Percentiles rank a stretch among this genome's conserved stretches.
These are phyloP conservation scores for Boletus subparvulus DNA, from an alignment of 768 basidiomycete species.

Conservation along the genomic window DNA sequence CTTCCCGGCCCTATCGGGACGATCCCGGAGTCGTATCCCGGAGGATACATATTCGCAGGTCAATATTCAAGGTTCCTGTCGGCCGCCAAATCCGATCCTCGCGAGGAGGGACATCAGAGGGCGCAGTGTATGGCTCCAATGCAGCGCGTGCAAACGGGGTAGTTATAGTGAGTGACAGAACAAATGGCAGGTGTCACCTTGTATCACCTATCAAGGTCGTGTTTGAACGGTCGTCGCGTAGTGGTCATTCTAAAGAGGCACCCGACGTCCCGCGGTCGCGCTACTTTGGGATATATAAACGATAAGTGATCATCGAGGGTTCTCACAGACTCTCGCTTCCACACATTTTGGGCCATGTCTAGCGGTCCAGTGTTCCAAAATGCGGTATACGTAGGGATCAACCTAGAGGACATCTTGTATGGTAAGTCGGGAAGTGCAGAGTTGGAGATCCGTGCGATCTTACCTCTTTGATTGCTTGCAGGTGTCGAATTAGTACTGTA, in stretches of 20 bases:
- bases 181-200: neutral
- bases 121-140: neutral
- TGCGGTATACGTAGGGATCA: constrained; percentile 26
- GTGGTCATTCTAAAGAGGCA: neutral
- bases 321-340: neutral
- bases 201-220: neutral
- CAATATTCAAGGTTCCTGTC: neutral
- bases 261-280: neutral
- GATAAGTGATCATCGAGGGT: neutral
- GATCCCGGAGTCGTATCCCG: neutral
- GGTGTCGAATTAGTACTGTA: constrained; percentile 28
- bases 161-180: neutral
- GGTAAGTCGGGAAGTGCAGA: constrained; percentile 5
- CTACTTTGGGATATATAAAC: constrained; percentile 10
- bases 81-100: neutral
- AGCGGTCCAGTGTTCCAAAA: constrained; percentile 20
- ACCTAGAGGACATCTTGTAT: constrained; percentile 25
- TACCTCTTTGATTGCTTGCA: neutral
- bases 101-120: neutral
- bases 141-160: neutral
- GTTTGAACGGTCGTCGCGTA: neutral
- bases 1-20: neutral
- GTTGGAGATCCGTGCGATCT: neutral
- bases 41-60: neutral
- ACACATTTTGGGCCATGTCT: constrained; percentile 10